Conservation (phyloP, 2,329 filamentous ascomycete species). For the Aureobasidium sp. region DNA sequence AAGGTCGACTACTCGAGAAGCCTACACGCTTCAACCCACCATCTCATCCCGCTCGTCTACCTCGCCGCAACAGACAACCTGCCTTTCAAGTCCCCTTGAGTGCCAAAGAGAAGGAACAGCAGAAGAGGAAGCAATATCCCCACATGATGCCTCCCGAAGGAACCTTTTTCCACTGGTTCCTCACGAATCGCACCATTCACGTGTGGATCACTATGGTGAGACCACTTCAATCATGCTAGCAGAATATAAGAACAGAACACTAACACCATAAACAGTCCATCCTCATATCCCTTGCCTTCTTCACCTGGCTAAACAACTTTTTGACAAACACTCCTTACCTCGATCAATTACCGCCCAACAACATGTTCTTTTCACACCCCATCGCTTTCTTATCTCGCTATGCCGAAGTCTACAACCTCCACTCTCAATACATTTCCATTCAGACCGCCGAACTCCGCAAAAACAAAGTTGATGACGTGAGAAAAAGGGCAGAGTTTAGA, state of each 20-base stretch:
- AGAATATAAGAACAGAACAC: too few species aligned
- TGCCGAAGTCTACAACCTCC: conserved; percentile 66
- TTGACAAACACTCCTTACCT: conserved; percentile 69
- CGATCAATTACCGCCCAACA: conserved; percentile 66
- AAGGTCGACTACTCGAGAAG: conserved; percentile 70
- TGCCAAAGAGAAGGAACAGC: conserved; percentile 58
- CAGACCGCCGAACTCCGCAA: conserved; percentile 65
- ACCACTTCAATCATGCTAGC: neutral
- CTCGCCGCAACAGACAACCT: conserved; percentile 38
- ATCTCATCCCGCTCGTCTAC: conserved; percentile 70
- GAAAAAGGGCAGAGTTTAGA: conserved; percentile 78
- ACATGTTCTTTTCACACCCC: conserved; percentile 63
- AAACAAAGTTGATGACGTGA: conserved; percentile 72
- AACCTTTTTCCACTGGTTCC: conserved; percentile 76
- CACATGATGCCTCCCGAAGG: conserved; percentile 81
- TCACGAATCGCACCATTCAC: conserved; percentile 70
- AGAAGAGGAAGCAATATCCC: conserved; percentile 69
- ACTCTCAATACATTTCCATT: conserved; percentile 63
- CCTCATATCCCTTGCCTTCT: conserved; percentile 60
- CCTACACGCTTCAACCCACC: conserved; percentile 86
- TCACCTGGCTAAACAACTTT: conserved; percentile 74
- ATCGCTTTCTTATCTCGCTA: conserved; percentile 58
- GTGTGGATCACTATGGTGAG: conserved; percentile 75
- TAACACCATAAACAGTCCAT: conserved; percentile 46
- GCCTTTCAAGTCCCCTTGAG: conserved; percentile 58